Percentiles rank a stretch among this genome's conserved stretches.
Conservation (phyloP, 805 yeast species). For the Metschnikowia lochheadii region DNA sequence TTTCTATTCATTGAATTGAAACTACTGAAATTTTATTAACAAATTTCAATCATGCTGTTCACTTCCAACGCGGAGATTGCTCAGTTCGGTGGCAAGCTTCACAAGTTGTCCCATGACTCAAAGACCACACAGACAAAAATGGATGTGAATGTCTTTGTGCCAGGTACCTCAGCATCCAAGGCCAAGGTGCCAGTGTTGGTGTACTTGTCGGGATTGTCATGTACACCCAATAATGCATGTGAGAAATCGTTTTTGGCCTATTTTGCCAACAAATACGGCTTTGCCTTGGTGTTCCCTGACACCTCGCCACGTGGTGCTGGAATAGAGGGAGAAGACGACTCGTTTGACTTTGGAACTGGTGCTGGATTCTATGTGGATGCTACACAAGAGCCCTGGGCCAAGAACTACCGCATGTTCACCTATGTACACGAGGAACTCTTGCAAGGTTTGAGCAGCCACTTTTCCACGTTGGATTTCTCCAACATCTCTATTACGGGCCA, state of each 20-base stretch:
- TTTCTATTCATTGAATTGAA: not conserved
- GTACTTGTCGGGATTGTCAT: slow-evolving; percentile 85
- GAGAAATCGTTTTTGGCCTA: slow-evolving; percentile 89
- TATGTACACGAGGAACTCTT: slow-evolving; percentile 77
- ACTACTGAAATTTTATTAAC: not conserved
- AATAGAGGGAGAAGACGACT: slow-evolving; percentile 73
- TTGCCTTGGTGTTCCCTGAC: slow-evolving; percentile 91
- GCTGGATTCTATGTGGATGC: slow-evolving; percentile 96
- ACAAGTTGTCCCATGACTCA: slow-evolving; percentile 75
- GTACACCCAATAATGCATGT: slow-evolving; percentile 88
- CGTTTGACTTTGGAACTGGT: slow-evolving; percentile 89
- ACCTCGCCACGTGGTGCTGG: slow-evolving; percentile 90
- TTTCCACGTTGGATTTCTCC: slow-evolving; percentile 53
- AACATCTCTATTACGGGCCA: slow-evolving; percentile 86
- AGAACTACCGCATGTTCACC: slow-evolving; percentile 80
- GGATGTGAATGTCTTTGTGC: slow-evolving; percentile 83
- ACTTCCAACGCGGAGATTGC: slow-evolving; percentile 49
- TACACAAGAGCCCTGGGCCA: slow-evolving; percentile 62
- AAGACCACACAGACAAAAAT: slow-evolving; percentile 59
- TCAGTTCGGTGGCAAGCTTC: slow-evolving; percentile 70
- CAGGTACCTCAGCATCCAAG: slow-evolving; percentile 38
- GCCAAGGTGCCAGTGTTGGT: slow-evolving; percentile 62
- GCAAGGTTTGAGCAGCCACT: slow-evolving; percentile 40
- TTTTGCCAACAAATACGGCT: slow-evolving; percentile 74
- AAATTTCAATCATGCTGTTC: slow-evolving; percentile 40